Percentiles rank a stretch among this genome's conserved stretches.
Conservation (phyloP, 129 eudicot genomes). For the Saposhnikovia divaricata region DNA sequence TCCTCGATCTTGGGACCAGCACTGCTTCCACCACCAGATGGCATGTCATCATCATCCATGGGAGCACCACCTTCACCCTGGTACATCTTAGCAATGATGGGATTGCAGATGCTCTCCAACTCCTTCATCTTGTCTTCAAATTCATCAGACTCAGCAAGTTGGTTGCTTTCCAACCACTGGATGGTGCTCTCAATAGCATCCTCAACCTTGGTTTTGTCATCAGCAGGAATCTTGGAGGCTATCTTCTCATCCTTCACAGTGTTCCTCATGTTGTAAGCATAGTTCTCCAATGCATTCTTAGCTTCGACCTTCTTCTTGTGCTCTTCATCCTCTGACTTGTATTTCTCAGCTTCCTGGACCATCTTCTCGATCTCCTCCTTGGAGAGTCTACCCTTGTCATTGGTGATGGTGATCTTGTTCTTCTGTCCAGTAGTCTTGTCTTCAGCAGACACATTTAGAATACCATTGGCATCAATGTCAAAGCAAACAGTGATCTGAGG, state of each 20-base stretch:
- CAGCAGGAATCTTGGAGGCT: slow-evolving; percentile 43
- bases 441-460: slow-evolving; percentile 66
- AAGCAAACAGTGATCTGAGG: slow-evolving; percentile 74
- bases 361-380: slow-evolving; percentile 77
- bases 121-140: slow-evolving; percentile 83
- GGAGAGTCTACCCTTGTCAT: slow-evolving; percentile 70
- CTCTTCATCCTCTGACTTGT: slow-evolving; percentile 81
- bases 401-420: slow-evolving; percentile 78
- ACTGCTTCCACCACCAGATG: slow-evolving; percentile 31
- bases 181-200: slow-evolving; percentile 56
- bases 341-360: slow-evolving; percentile 78
- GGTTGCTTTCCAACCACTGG: slow-evolving; percentile 65
- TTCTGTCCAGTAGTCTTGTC: slow-evolving; percentile 76
- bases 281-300: slow-evolving; percentile 68
- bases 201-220: slow-evolving; percentile 71
- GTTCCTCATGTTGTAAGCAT: slow-evolving; percentile 82
- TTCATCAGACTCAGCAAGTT: slow-evolving; percentile 65
- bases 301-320: slow-evolving; percentile 82
- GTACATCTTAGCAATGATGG: slow-evolving; percentile 72
- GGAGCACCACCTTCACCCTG: slow-evolving; percentile 51
- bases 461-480: slow-evolving; percentile 74
- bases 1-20: slow-evolving; percentile 83
- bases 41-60: slow-evolving; percentile 63
- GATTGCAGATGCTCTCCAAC: slow-evolving; percentile 63
- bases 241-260: slow-evolving; percentile 70